Evolutionary conservation across 2,329 filamentous ascomycete genomes (phyloP), one percentile per base, ranked within the genome.

Genomic region (Macrophomina pseudophaseolina): DNA sequence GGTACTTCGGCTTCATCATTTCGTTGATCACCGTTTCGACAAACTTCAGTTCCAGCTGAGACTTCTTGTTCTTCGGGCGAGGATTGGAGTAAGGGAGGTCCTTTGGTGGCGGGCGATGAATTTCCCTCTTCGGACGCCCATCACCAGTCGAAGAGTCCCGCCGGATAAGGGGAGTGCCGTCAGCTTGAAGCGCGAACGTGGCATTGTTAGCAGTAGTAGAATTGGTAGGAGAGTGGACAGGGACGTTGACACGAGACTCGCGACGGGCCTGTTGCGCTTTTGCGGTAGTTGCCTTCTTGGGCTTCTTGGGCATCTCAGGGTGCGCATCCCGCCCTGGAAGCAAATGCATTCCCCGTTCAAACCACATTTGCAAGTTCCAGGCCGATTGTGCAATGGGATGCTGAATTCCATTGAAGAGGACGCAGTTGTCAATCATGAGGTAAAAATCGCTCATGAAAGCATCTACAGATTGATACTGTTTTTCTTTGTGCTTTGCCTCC

Each of bases 41-140:
- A 79, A 98, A 99, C 71, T 91, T 93, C 65, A 98, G 84, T 78
- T 98, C 94, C 48, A 92, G 89, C 71, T 93, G 90, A 69, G 91
- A 89, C 81, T 94, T 95, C 88, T 97, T 91, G 80, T 89, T 94
- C 82, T 96, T 96, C 11, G 93, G 92, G 75, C 93, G 92, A 69
- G 90, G 89, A 18, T 86, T 86, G 18, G 90, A 87, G 76, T 97
- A 98, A 7, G 94, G 91, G n/a, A 97, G 85, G 75, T 98, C 95
- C 71, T 94, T 94, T 69, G 90, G 88, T 74, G 94, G 94, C 0
- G 95, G 93, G 8, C 94, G 91, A 73, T 97, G 93, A 65, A 98
- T 97, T 14, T 94, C 93, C 64, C 95, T 90, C 83, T 97, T 97
- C 11, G 94, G 94, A 62, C 95, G 88, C 70, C 88, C 86, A 66